Conservation (phyloP, 1,284 basidiomycete species). For the Ustilago loliicola region DNA sequence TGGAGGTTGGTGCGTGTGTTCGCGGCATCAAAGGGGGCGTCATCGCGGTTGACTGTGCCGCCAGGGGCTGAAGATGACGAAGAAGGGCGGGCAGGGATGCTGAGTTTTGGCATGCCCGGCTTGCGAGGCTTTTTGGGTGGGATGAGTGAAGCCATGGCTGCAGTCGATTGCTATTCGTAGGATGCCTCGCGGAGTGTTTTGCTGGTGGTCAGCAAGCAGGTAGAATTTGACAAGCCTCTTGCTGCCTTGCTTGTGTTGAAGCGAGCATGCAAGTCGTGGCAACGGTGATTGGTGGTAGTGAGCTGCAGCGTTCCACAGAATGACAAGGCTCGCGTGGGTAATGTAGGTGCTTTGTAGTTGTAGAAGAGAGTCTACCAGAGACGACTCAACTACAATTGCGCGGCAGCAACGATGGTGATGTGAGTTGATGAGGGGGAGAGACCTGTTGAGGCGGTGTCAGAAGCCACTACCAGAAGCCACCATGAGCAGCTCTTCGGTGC, state of each 20-base stretch:
- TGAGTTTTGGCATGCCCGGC: slow-evolving; percentile 67
- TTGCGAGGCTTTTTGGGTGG: slow-evolving; percentile 63
- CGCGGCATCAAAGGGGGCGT: slow-evolving; percentile 16
- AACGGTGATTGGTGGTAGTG: not conserved
- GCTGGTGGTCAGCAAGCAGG: not conserved
- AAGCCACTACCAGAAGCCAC: not conserved
- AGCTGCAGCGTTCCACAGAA: not conserved
- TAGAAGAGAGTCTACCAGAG: slow-evolving; percentile 13
- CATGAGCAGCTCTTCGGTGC: not conserved
- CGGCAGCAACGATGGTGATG: not conserved
- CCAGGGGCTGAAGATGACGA: slow-evolving; percentile 44
- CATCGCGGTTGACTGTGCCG: slow-evolving; percentile 23
- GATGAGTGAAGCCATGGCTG: slow-evolving; percentile 62
- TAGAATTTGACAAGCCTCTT: not conserved
- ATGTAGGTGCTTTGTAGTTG: not conserved
- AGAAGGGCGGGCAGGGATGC: slow-evolving; percentile 48
- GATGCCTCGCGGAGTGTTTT: not conserved
- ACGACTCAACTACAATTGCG: not conserved
- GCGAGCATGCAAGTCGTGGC: slow-evolving; percentile 7
- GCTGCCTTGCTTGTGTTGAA: slow-evolving; percentile 9
- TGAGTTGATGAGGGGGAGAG: not conserved
- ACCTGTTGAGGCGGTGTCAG: not conserved
- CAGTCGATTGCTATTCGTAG: not conserved
- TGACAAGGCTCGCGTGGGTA: not conserved
- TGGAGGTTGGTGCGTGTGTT: slow-evolving; percentile 16